phyloP scores from a whole-genome alignment of 345 rosid genomes.

The Moricandia moricandioides region DNA sequence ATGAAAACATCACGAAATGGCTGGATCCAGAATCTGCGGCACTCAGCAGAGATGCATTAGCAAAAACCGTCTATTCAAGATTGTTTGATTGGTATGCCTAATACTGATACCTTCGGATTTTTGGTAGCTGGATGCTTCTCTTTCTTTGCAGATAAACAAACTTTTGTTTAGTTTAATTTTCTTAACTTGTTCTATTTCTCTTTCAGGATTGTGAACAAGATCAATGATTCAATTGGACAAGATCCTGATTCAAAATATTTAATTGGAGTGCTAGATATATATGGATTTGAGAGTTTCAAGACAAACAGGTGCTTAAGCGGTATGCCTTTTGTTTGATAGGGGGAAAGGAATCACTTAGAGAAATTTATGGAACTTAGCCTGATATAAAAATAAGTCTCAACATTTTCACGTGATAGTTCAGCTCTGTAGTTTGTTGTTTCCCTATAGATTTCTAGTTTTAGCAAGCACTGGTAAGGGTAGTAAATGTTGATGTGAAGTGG shows the following conservation, averaged over 20 bases:
- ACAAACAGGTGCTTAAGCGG: constrained; percentile 96
- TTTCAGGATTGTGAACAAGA: constrained; percentile 88
- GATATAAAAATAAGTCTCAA: neutral
- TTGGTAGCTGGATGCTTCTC: constrained; percentile 11
- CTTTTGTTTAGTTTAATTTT: neutral
- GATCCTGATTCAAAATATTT: constrained; percentile 79
- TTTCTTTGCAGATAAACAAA: neutral
- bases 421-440: constrained; percentile 25
- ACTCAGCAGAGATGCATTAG: constrained; percentile 89
- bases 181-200: constrained; percentile 23
- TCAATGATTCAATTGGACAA: constrained; percentile 90
- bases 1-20: constrained; percentile 86
- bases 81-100: constrained; percentile 89
- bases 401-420: neutral
- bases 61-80: constrained; percentile 86
- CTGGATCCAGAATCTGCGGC: constrained; percentile 91
- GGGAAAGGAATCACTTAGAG: constrained; percentile 24
- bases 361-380: constrained; percentile 7
- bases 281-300: constrained; percentile 99
- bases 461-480: constrained; percentile 10
- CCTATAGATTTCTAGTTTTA: constrained; percentile 5
- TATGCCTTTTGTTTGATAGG: constrained; percentile 55
- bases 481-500: no score
- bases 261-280: constrained; percentile 95
- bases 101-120: neutral